Conservation (phyloP, 179 eudicot species). For the Silene vulgaris region DNA sequence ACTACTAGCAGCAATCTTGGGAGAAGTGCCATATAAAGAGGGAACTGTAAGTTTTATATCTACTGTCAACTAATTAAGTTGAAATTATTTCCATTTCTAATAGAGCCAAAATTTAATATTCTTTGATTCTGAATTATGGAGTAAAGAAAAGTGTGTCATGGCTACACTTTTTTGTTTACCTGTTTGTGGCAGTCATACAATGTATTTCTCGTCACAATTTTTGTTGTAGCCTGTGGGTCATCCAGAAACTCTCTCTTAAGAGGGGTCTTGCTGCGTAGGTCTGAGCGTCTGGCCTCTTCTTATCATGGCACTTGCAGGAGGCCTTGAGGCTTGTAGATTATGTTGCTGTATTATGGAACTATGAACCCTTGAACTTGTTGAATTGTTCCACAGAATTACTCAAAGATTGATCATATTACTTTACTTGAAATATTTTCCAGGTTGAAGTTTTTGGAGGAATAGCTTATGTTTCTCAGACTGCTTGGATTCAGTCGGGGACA, state of each 20-base stretch:
- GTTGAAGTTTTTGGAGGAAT: constrained; percentile 50
- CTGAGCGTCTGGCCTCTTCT: no score
- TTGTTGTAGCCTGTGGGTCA: no score
- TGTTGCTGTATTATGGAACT: neutral
- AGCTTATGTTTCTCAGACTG: constrained; percentile 71
- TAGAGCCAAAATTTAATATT: neutral
- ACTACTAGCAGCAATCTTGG: constrained; percentile 62
- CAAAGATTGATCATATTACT: neutral
- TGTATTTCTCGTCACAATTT: no score
- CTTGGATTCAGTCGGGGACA: constrained; percentile 77
- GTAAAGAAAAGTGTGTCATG: no score
- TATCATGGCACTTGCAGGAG: no score
- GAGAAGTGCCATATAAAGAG: constrained; percentile 55
- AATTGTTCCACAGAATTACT: no score
- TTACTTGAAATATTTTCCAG: constrained; percentile 23
- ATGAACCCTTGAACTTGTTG: neutral
- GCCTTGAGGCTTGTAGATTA: no score
- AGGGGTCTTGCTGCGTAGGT: no score
- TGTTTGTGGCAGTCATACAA: no score
- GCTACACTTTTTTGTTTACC: no score
- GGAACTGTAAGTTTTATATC: constrained; percentile 51
- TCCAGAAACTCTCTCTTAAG: no score
- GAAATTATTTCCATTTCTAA: neutral
- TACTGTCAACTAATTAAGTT: neutral
- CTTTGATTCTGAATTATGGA: no score